Conservation (phyloP, 306 rosid species). For the Vicia villosa region DNA sequence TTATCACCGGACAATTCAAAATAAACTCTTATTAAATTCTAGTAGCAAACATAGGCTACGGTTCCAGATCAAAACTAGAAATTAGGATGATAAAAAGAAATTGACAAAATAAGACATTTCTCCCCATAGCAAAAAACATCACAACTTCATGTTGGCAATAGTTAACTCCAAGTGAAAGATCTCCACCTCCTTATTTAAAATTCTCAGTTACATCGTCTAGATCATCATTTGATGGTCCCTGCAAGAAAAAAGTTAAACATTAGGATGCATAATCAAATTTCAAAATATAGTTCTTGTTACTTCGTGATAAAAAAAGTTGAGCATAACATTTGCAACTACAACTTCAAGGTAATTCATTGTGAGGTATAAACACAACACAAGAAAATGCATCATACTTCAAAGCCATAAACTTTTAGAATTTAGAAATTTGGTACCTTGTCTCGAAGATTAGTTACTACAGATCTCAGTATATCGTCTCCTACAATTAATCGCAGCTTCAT, state of each 20-base stretch:
- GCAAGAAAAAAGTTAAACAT: constrained; percentile 38
- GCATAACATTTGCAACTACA: background rate
- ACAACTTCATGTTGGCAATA: constrained; percentile 9
- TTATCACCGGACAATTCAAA: background rate
- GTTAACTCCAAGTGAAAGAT: constrained; percentile 28
- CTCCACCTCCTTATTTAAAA: constrained; percentile 15
- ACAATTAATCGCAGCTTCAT: constrained; percentile 67
- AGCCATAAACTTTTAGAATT: background rate
- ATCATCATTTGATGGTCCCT: constrained; percentile 40
- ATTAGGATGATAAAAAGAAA: background rate
- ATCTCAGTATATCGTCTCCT: constrained; percentile 76
- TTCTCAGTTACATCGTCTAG: too few relatives aligned
- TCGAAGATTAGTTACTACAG: constrained; percentile 59
- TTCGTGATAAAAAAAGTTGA: background rate
- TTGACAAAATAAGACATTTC: too few relatives aligned
- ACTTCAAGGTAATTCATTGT: background rate
- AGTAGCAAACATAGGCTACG: background rate
- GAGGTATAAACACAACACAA: too few relatives aligned
- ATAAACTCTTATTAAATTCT: constrained; percentile 10
- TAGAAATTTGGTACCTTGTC: constrained; percentile 47
- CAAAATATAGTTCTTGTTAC: background rate
- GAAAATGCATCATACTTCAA: too few relatives aligned
- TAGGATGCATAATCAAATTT: background rate
- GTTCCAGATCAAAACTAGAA: constrained; percentile 7
- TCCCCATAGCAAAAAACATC: constrained; percentile 29